Percentiles rank a stretch among this genome's conserved stretches.
phyloP scores from a whole-genome alignment of 139 green algal genomes.

The Monoraphidium neglectum region DNA sequence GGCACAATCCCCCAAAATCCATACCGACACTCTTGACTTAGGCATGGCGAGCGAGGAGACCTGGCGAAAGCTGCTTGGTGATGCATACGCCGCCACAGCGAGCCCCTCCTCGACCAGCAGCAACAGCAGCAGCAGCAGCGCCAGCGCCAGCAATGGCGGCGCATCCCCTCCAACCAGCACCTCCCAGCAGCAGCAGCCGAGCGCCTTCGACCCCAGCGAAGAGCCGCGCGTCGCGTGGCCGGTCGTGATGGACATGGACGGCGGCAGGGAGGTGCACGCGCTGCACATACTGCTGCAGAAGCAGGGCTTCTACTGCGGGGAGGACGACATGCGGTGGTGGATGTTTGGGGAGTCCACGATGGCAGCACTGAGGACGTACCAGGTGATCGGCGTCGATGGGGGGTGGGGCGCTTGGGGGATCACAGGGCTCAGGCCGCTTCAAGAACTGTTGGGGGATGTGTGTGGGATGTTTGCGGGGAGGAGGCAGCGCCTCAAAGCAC shows the following conservation, averaged over 20 bases:
- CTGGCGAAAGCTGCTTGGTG: constrained; percentile 33
- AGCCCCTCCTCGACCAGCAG: neutral
- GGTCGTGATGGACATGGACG: constrained; percentile 46
- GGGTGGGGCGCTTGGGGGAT: neutral
- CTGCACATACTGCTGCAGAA: constrained; percentile 45
- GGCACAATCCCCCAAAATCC: too few species aligned
- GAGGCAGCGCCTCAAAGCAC: too few species aligned
- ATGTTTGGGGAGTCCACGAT: constrained; percentile 50
- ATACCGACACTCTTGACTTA: too few species aligned
- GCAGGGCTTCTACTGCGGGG: constrained; percentile 44
- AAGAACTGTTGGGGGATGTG: too few species aligned
- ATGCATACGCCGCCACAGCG: neutral
- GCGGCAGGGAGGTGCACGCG: constrained; percentile 42
- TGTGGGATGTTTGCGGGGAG: too few species aligned
- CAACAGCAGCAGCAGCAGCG: constrained; percentile 3
- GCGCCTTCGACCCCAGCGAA: neutral
- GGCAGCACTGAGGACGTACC: constrained; percentile 48
- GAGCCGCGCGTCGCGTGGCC: constrained; percentile 22
- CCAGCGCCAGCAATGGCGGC: neutral
- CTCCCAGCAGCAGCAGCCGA: constrained; percentile 6
- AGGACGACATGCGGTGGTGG: constrained; percentile 69
- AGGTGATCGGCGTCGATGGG: constrained; percentile 40
- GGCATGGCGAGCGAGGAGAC: constrained; percentile 24
- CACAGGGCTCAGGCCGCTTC: too few species aligned
- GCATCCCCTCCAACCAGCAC: neutral